Evolutionary conservation across 1,284 basidiomycete species (phyloP), one percentile per base, ranked within the genome.

Genomic region (Ceratobasidium sp.): DNA sequence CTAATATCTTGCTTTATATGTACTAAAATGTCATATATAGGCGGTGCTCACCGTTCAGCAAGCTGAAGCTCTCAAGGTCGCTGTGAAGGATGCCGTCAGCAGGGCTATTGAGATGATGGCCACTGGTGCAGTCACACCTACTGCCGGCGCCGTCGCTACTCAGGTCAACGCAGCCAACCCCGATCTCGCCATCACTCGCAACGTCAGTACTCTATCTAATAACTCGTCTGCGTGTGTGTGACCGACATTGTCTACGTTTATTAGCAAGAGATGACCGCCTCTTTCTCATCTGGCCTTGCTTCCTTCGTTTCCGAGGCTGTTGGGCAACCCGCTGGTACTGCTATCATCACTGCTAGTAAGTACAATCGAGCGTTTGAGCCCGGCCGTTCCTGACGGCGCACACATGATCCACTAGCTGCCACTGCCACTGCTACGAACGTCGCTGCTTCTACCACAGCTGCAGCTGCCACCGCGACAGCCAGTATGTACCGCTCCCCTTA

Each of bases 71-170:
- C 57, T 72, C 57, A 72, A 72, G 29, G 67, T 41, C 3, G 67
- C 56, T 29, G 67, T 72, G n/a, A 72, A 72, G 27, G 67, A 60
- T n/a, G 67, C 67, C 14, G n/a, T 60, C 17, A 72, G 67, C 54
- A 60, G 50, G 67, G 67, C 57, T 7, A 72, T 72, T 36, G 67
- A 72, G 33, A 72, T 72, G 57, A 72, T 72, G 67, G 67, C 67
- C 19, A 72, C 67, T 24, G 67, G 67, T 33, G 47, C 44, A n/a
- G 57, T 60, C 17, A 72, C 67, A 0, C 67, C 67, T 24, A 72
- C 67, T 17, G 45, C 45, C n/a, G 67, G 57, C 15, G 67, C 57
- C 2, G 67, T 72, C 1, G 67, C 67, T n/a, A 72, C 67, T 60
- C 67, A 60, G 50, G 31, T 60, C 67, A 72, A 72, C 47, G 7